Conservation (phyloP, 139 green algal genomes). For the Deuterostichococcus epilithicus region DNA sequence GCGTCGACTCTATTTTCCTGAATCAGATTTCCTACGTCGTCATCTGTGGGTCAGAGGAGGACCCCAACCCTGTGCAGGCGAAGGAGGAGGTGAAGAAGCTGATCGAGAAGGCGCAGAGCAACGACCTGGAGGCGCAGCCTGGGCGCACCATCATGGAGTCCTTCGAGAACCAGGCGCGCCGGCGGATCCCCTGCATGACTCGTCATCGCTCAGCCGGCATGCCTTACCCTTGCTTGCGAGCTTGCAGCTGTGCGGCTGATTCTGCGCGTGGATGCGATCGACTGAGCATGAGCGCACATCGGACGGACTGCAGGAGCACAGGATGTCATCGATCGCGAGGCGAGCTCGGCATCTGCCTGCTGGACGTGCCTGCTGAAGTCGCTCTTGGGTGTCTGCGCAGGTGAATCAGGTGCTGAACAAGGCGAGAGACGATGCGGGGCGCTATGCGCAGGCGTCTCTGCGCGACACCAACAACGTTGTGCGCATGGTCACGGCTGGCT, state of each 20-base stretch:
- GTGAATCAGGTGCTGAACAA: constrained; percentile 89
- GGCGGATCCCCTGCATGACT: constrained; percentile 8
- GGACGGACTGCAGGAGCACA: no score
- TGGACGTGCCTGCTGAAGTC: constrained; percentile 9
- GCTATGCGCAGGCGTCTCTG: constrained; percentile 82
- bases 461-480: constrained; percentile 97
- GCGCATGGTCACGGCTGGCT: constrained; percentile 93
- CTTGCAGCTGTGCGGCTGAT: no score
- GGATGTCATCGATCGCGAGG: no score
- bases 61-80: constrained; percentile 31
- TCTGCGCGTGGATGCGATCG: no score
- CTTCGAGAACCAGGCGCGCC: constrained; percentile 84
- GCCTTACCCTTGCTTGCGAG: no score
- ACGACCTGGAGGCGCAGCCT: constrained; percentile 87
- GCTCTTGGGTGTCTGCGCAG: neutral
- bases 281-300: neutral
- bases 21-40: neutral
- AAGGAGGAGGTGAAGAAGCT: constrained; percentile 84
- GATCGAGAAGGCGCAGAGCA: constrained; percentile 81
- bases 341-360: no score
- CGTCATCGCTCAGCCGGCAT: no score
- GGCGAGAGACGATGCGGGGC: constrained; percentile 90
- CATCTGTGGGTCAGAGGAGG: neutral
- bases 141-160: constrained; percentile 88
- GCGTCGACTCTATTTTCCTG: no score